These are phyloP conservation scores for Gaeumannomyces tritici DNA, from an alignment of 2,329 filamentous ascomycete species.

Conservation along the genomic window DNA sequence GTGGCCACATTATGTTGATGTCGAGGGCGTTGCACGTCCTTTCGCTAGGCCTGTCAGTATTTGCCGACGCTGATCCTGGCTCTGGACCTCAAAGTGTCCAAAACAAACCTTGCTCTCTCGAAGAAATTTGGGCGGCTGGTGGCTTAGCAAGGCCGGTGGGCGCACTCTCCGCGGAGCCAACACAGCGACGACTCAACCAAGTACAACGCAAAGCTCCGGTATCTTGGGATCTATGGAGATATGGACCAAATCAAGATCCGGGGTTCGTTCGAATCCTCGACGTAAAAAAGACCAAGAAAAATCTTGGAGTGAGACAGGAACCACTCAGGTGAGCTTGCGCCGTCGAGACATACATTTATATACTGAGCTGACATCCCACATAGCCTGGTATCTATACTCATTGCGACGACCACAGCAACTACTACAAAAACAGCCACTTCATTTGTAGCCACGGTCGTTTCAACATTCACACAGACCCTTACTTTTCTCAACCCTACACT, in stretches of 20 bases:
- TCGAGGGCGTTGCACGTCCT: constrained; percentile 12
- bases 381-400: constrained; percentile 5
- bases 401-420: constrained; percentile 11
- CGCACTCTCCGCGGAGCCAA: no score
- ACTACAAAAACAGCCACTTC: constrained; percentile 11
- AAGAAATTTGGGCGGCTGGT: background rate
- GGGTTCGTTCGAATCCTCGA: background rate
- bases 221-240: background rate
- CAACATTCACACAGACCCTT: constrained; percentile 14
- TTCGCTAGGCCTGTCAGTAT: constrained; percentile 9
- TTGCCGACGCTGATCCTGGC: background rate
- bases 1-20: constrained; percentile 14
- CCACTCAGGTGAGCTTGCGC: background rate
- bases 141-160: background rate
- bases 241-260: background rate
- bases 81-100: background rate
- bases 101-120: background rate
- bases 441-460: constrained; percentile 8
- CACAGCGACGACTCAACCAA: no score
- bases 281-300: background rate
- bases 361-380: background rate
- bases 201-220: no score
- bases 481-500: constrained; percentile 15
- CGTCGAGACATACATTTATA: background rate
- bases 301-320: background rate